These are phyloP conservation scores for Hyaloperonospora arabidopsidis DNA, from an alignment of 352 stramenopile genomes.

Conservation along the genomic window DNA sequence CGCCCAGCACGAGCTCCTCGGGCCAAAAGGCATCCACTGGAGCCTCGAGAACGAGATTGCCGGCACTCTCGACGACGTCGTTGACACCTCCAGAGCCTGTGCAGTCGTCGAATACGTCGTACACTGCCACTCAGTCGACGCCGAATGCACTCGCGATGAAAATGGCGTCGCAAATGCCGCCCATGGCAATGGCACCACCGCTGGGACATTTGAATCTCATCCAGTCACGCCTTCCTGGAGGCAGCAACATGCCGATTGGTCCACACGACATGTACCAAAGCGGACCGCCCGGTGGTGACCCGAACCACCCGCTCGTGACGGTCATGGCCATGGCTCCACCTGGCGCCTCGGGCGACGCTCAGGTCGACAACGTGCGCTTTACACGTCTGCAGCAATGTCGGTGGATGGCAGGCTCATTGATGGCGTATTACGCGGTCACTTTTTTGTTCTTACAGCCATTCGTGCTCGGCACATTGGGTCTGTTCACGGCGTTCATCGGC, in stretches of 20 bases:
- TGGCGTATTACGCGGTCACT: conserved; percentile 59
- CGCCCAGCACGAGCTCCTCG: conserved; percentile 2
- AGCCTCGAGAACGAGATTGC: neutral
- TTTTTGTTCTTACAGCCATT: conserved; percentile 74
- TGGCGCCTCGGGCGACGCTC: conserved; percentile 16
- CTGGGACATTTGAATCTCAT: conserved; percentile 28
- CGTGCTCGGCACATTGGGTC: conserved; percentile 44
- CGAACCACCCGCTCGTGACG: conserved; percentile 28
- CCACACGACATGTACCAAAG: conserved; percentile 14
- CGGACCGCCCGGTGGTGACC: conserved; percentile 9
- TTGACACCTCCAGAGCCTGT: conserved; percentile 14
- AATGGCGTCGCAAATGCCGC: conserved; percentile 26
- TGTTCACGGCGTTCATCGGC: conserved; percentile 57
- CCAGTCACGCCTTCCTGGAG: conserved; percentile 28
- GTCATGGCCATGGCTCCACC: conserved; percentile 28
- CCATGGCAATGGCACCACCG: conserved; percentile 39
- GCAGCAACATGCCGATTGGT: conserved; percentile 34
- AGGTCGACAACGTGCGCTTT: conserved; percentile 40
- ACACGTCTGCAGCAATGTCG: conserved; percentile 53
- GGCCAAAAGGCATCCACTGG: conserved; percentile 1
- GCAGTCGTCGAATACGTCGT: conserved; percentile 25
- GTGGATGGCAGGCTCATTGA: conserved; percentile 51
- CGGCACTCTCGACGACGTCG: conserved; percentile 1
- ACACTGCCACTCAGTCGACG: conserved; percentile 29
- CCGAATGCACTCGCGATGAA: conserved; percentile 24